These are phyloP conservation scores for Gynandropsis gynandra DNA, from an alignment of 345 rosid species.

Conservation along the genomic window DNA sequence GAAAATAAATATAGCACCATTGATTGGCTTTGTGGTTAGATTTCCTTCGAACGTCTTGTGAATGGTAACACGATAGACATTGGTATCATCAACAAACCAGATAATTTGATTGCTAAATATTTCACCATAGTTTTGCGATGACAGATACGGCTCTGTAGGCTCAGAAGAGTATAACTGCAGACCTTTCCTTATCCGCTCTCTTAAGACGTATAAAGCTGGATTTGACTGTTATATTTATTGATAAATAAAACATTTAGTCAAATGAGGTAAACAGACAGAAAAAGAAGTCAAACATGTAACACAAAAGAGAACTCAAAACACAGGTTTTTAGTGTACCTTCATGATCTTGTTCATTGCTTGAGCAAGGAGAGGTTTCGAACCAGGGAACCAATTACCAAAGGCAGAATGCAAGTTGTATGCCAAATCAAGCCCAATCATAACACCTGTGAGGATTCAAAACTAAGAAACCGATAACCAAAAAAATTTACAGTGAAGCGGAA, in stretches of 20 bases:
- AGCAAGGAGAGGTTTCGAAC: slow-evolving; percentile 92
- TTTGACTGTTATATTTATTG: slow-evolving; percentile 57
- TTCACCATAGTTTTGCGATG: slow-evolving; percentile 98
- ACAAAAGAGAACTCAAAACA: not conserved
- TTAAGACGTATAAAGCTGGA: slow-evolving; percentile 93
- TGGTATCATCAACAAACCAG: slow-evolving; percentile 87
- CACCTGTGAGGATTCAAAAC: slow-evolving; percentile 43
- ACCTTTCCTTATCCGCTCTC: slow-evolving; percentile 98
- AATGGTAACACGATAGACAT: slow-evolving; percentile 96
- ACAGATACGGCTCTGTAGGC: slow-evolving; percentile 97
- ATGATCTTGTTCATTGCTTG: slow-evolving; percentile 99
- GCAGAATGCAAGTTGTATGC: slow-evolving; percentile 98
- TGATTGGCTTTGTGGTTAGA: slow-evolving; percentile 95
- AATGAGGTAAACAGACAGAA: no score
- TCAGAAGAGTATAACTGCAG: slow-evolving; percentile 97
- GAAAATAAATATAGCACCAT: slow-evolving; percentile 86
- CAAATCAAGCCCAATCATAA: slow-evolving; percentile 97
- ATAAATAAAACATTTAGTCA: slow-evolving; percentile 1
- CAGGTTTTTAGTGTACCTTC: slow-evolving; percentile 54
- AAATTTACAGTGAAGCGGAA: slow-evolving; percentile 1
- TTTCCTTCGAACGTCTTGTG: slow-evolving; percentile 99
- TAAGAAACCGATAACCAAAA: not conserved
- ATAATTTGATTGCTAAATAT: slow-evolving; percentile 85
- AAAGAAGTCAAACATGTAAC: slow-evolving; percentile 3
- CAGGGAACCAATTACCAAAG: slow-evolving; percentile 99